Evolutionary conservation across 2,329 filamentous ascomycete genomes (phyloP).

Genomic region (Claviceps spartinae): DNA sequence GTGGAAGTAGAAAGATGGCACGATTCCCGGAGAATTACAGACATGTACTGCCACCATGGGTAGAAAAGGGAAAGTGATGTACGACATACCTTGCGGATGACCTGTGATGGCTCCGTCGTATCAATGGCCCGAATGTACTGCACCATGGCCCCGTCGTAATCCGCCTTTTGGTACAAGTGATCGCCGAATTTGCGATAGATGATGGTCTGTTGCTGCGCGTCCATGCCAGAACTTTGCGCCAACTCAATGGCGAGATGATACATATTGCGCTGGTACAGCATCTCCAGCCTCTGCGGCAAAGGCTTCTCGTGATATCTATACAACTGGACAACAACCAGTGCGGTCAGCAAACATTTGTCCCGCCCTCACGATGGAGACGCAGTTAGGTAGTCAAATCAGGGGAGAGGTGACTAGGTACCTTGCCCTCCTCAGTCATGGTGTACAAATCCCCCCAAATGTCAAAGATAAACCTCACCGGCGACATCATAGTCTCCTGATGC

Average conservation of each 20-base stretch:
- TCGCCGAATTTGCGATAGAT: slow-evolving; percentile 94
- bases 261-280: slow-evolving; percentile 86
- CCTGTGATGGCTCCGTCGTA: slow-evolving; percentile 88
- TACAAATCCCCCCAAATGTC: slow-evolving; percentile 86
- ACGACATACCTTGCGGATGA: slow-evolving; percentile 68
- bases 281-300: slow-evolving; percentile 79
- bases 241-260: slow-evolving; percentile 86
- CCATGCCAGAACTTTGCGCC: slow-evolving; percentile 77
- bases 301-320: slow-evolving; percentile 83
- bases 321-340: slow-evolving; percentile 36
- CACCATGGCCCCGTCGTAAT: slow-evolving; percentile 97
- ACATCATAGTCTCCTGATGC: slow-evolving; percentile 73
- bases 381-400: background rate
- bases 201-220: slow-evolving; percentile 67
- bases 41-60: no score
- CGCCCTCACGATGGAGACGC: background rate
- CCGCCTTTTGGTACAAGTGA: slow-evolving; percentile 83
- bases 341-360: background rate
- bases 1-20: background rate
- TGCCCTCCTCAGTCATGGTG: slow-evolving; percentile 81
- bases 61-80: background rate
- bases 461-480: slow-evolving; percentile 67
- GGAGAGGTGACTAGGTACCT: slow-evolving; percentile 36
- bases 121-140: slow-evolving; percentile 95
- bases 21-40: no score